Evolutionary conservation across 305 asterid genomes (phyloP).

Genomic region (Euphrasia arctica): DNA sequence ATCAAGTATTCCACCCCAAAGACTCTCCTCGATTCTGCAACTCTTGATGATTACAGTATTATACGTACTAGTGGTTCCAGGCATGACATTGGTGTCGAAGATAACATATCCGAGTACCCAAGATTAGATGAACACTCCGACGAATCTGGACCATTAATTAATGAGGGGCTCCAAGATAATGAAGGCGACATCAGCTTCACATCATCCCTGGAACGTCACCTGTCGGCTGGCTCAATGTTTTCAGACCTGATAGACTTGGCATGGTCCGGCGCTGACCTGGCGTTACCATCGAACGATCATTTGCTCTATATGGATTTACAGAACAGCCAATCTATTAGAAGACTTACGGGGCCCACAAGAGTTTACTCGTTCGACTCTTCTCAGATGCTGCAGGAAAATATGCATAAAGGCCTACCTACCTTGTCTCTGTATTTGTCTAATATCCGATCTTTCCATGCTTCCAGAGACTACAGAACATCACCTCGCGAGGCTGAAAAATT

Average conservation of each 20-base stretch:
- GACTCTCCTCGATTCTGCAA: constrained; percentile 33
- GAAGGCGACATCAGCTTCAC: constrained; percentile 25
- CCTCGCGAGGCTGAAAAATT: constrained; percentile 51
- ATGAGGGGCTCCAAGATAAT: constrained; percentile 31
- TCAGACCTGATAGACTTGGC: constrained; percentile 91
- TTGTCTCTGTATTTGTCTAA: constrained; percentile 53
- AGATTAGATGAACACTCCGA: constrained; percentile 29
- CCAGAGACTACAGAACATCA: constrained; percentile 62
- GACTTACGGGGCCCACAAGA: constrained; percentile 52
- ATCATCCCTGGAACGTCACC: constrained; percentile 44
- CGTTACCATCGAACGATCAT: constrained; percentile 18
- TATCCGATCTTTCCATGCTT: constrained; percentile 78
- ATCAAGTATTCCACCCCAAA: constrained; percentile 46
- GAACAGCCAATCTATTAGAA: constrained; percentile 36
- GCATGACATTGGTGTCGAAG: constrained; percentile 39
- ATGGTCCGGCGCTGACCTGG: constrained; percentile 78
- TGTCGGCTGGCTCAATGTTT: constrained; percentile 71
- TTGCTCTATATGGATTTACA: constrained; percentile 24
- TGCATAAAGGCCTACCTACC: constrained; percentile 60
- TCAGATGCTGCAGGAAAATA: constrained; percentile 70
- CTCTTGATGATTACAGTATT: constrained; percentile 33
- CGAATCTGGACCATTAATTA: constrained; percentile 28
- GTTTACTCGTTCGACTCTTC: constrained; percentile 90
- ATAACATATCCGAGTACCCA: constrained; percentile 30
- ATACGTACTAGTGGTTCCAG: constrained; percentile 25